Base-by-base conservation (phyloP, 1,284 basidiomycete genomes). In the Naganishia cerealis region DNA sequence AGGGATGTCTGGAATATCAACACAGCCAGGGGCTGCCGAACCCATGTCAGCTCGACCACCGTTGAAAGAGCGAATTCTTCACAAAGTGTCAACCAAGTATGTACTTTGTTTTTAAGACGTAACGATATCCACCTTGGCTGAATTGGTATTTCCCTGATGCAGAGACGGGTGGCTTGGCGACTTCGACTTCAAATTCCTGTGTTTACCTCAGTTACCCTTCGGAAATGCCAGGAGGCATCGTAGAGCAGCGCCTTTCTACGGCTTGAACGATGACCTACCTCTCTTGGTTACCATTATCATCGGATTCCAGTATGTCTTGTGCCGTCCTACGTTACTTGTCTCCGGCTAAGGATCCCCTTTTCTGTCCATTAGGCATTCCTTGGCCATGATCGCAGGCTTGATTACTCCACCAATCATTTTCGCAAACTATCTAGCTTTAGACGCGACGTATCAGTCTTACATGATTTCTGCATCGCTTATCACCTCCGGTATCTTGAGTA, bases 381-480 rank as follows among this genome's bases (percentile, higher is more conserved):
- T 73, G 2, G 72, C 73, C 15, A 77, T 77, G 75, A 70, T 75
- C 24, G 73, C 48, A 38, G 73, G 74, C 15, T 61, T 75, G 16
- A 72, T 74, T 55, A 73, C 72, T 1, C 89, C 88, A 0, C 91
- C 91, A 0, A 92, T 92, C 74, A 90, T 92, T 72, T 88, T 92
- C 72, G 86, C 89, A 3, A 70, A 71, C 24, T 69, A 74, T 5
- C 73, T 82, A 57, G 73, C 71, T 58, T 73, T 83, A 33, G 69
- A 72, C 12, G 65, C 72, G 0, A 71, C 72, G 12, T 86, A 83
- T 0, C 87, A 87, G 18, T 82, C 89, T 1, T 93, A 92, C 75
- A 86, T 93, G 86, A 87, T 93, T 73, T 90, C 89, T 3, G 86
- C 90, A 0, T 89, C 87, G 5, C 82, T 92, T 61, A 92, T 93